Conservation (phyloP, 257 asterid genomes). For the Plectranthus barbatus region DNA sequence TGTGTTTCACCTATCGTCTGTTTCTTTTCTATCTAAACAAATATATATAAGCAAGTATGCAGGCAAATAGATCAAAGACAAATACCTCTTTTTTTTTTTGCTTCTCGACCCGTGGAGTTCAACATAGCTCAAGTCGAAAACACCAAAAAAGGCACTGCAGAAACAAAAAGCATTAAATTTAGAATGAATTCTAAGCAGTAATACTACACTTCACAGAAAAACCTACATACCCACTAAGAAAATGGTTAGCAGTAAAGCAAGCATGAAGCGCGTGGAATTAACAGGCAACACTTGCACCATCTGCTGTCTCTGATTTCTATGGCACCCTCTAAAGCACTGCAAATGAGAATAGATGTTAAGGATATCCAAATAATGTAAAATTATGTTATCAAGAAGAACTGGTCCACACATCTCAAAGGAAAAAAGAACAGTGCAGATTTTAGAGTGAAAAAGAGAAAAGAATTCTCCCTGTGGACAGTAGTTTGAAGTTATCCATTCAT, state of each 20-base stretch:
- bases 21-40: no score
- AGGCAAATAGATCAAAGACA: neutral
- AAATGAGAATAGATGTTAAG: conserved; percentile 6
- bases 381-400: no score
- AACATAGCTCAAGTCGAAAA: conserved; percentile 17
- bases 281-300: conserved; percentile 22
- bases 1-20: no score
- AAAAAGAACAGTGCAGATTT: no score
- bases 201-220: neutral
- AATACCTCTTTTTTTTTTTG: conserved; percentile 15
- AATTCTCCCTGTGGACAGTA: no score
- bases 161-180: conserved; percentile 9
- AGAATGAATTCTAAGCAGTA: neutral
- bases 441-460: no score
- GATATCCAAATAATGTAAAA: neutral
- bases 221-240: conserved; percentile 58
- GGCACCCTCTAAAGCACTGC: conserved; percentile 48
- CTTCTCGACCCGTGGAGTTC: neutral
- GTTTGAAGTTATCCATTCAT: no score
- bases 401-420: no score
- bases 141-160: conserved; percentile 39
- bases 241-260: conserved; percentile 51
- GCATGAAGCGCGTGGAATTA: conserved; percentile 41
- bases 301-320: conserved; percentile 44
- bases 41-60: no score